Base-by-base conservation (phyloP, 1,284 basidiomycete species). In the Fomes fomentarius region DNA sequence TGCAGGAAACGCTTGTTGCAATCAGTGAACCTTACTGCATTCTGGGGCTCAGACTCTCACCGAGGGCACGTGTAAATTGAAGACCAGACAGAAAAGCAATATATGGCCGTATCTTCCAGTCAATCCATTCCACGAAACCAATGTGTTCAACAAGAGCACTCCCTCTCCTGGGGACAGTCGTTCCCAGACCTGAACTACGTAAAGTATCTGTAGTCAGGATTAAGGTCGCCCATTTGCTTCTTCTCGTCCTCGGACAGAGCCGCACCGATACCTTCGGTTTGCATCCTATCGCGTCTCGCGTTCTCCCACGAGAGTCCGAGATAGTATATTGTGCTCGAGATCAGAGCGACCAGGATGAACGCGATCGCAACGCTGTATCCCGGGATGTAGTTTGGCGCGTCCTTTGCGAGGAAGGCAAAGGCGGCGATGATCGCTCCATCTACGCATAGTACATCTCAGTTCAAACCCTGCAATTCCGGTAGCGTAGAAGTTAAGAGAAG, bases 371-470 rank as follows among this genome's bases (percentile, higher is more conserved):
- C 63, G 56, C 63, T 64, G 59, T 70, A 71, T 10, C 68, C 69
- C 4, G 58, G 46, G 46, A 61, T 64, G 57, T 67, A 71, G 34
- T 61, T 59, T 4, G 68, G 67, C 35, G 68, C 66, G 49, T 70
- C 65, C 48, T 68, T 65, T 9, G 64, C 48, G 44, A 69, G 65
- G 66, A 71, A 71, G 6, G 68, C 34, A 54, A 66, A 71, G 17
- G 62, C 63, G 11, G 69, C 60, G 51, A 71, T 64, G 62, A 71
- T 68, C 1, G 66, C 69, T 15, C 68, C 69, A 44, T 66, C 65
- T 67, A 43, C 58, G 19, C 56, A 54, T 39, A 57, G n/a, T n/a
- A n/a, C n/a, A n/a, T n/a, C n/a, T n/a, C n/a, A n/a, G n/a, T n/a
- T n/a, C n/a, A n/a, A n/a, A n/a, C n/a, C n/a, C n/a, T n/a, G n/a